Conservation (phyloP, 441 rosid species). For the Theobroma grandiflorum region DNA sequence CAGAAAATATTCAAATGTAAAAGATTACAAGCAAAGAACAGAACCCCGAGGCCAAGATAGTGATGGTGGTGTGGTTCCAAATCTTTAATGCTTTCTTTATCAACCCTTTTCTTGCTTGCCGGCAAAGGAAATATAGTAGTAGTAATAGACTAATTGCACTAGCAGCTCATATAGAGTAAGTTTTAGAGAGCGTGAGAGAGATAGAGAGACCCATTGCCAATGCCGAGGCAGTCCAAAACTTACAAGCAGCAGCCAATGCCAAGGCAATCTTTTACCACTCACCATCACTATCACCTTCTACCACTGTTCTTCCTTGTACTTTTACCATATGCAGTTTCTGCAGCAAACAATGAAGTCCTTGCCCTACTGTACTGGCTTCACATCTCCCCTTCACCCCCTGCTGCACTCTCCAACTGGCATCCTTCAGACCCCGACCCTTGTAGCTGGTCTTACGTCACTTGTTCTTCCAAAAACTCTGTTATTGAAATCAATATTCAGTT, state of each 20-base stretch:
- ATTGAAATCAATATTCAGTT: conserved; percentile 64
- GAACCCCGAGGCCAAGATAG: conserved; percentile 76
- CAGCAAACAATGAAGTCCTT: conserved; percentile 55
- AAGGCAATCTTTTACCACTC: conserved; percentile 38
- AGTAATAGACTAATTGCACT: conserved; percentile 16
- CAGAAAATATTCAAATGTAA: conserved; percentile 31
- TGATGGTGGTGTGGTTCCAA: conserved; percentile 40
- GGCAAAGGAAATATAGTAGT: conserved; percentile 44
- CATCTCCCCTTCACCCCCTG: conserved; percentile 45
- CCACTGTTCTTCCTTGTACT: conserved; percentile 44
- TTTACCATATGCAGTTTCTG: conserved; percentile 36
- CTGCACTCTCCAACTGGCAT: conserved; percentile 58
- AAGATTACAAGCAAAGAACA: conserved; percentile 40
- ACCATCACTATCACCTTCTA: conserved; percentile 31
- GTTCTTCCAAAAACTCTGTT: conserved; percentile 52
- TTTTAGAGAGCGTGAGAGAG: conserved; percentile 31
- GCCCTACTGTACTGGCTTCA: conserved; percentile 66
- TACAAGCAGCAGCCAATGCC: conserved; percentile 41
- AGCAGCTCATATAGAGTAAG: conserved; percentile 21
- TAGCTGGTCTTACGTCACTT: conserved; percentile 64
- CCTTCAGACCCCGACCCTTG: conserved; percentile 69
- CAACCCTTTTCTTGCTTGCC: conserved; percentile 54
- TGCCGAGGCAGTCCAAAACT: conserved; percentile 63
- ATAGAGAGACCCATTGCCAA: conserved; percentile 62
- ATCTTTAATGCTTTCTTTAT: conserved; percentile 36